Evolutionary conservation across 805 yeast species (phyloP).

Genomic region (Candida endomychidarum): DNA sequence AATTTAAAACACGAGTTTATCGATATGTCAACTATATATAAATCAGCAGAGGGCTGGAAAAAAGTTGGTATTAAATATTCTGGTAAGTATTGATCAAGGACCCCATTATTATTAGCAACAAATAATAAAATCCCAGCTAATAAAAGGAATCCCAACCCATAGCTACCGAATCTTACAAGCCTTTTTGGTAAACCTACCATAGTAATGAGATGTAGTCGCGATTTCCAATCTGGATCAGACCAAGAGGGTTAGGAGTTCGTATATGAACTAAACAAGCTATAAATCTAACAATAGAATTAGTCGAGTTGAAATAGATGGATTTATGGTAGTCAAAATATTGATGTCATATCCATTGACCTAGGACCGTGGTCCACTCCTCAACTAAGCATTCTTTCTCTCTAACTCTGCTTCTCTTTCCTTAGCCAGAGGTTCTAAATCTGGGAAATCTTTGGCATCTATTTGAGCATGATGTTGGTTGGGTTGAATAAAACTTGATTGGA

Average conservation of each 20-base stretch:
- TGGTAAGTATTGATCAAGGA: constrained; percentile 27
- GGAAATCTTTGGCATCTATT: constrained; percentile 25
- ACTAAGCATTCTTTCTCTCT: constrained; percentile 8
- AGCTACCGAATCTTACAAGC: constrained; percentile 28
- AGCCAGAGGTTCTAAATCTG: constrained; percentile 34
- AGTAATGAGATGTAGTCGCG: neutral
- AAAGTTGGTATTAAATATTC: constrained; percentile 33
- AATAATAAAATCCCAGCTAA: constrained; percentile 26
- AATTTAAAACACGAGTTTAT: constrained; percentile 30
- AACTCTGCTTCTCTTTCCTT: constrained; percentile 22
- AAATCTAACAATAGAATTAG: too few species aligned
- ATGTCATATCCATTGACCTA: too few species aligned
- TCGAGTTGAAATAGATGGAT: too few species aligned
- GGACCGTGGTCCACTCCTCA: too few species aligned
- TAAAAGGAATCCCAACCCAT: constrained; percentile 19
- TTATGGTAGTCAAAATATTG: too few species aligned
- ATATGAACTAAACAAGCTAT: too few species aligned
- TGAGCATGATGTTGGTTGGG: constrained; percentile 25
- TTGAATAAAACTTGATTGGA: constrained; percentile 6
- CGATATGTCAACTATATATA: constrained; percentile 41
- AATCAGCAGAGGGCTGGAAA: constrained; percentile 42
- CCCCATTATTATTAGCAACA: constrained; percentile 40
- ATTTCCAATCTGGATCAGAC: neutral
- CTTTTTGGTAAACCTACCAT: constrained; percentile 29
- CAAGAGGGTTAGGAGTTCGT: too few species aligned